Base-by-base conservation (phyloP, 2,329 filamentous ascomycete species). In the Clonostachys solani region DNA sequence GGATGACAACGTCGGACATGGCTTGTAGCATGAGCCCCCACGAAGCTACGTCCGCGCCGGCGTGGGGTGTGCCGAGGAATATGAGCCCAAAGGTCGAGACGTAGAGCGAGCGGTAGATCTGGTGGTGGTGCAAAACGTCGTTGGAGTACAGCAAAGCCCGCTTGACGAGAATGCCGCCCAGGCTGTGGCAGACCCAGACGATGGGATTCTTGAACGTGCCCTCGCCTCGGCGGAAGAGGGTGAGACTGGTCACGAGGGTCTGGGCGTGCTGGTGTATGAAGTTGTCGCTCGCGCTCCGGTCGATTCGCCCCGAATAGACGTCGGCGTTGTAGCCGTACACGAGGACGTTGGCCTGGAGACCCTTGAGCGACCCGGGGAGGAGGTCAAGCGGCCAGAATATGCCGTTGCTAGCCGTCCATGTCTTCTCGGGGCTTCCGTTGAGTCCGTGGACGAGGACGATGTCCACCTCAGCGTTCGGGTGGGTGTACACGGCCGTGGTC, bases 261-360 rank as follows among this genome's bases (percentile, higher is more conserved):
- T 89, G 84, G 1, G 86, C 85, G 64, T 89, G 86, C 57, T 87
- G 79, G 50, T 83, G 78, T 55, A 89, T 81, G 55, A 78, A 81
- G 64, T 84, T 84, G 53, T 86, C 78, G 56, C 81, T 85, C 4
- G 81, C 78, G 16, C 72, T 77, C 46, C 77, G 74, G 53, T 71
- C 65, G 50, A 73, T 69, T 44, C 64, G 65, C 42, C 68, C 68
- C 5, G 72, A 72, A 54, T 74, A 77, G 19, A 81, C 74, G 49
- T 87, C 83, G 19, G 86, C 84, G 60, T 90, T 87, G 61, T 89
- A 90, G 19, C 86, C 86, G 58, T 89, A 89, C 1, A 85, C 83
- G 46, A 89, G 65, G 17, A 90, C 70, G 45, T 87, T 81, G 45
- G 83, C 83, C 13, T 16, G 19, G 6, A n/a, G 15, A 10, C 72